These are phyloP conservation scores for Sclerospora graminicola DNA, from an alignment of 352 stramenopile genomes.

Conservation along the genomic window DNA sequence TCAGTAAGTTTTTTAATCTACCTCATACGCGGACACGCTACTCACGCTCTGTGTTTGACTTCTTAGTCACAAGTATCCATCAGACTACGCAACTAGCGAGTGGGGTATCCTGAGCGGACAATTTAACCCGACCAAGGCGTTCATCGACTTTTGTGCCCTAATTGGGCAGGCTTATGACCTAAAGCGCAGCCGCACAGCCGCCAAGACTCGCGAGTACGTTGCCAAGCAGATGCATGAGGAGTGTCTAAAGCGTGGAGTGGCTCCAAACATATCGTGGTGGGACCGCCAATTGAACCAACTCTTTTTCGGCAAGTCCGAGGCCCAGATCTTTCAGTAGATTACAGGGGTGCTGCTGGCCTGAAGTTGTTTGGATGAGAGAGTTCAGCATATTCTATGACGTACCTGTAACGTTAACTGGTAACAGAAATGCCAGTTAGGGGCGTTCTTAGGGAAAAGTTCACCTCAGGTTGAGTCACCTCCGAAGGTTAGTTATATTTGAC, in stretches of 20 bases:
- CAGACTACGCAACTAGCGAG: slow-evolving; percentile 97
- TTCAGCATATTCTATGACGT: too few species aligned
- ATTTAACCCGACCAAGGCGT: slow-evolving; percentile 97
- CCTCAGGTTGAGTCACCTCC: too few species aligned
- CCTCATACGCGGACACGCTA: background rate
- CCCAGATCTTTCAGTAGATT: slow-evolving; percentile 58
- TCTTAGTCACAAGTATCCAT: slow-evolving; percentile 95
- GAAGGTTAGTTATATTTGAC: too few species aligned
- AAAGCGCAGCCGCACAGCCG: slow-evolving; percentile 88
- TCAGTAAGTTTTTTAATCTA: slow-evolving; percentile 77
- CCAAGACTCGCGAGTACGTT: slow-evolving; percentile 54
- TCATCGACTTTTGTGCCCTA: slow-evolving; percentile 91
- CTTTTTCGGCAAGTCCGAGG: slow-evolving; percentile 74
- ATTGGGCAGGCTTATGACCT: slow-evolving; percentile 93
- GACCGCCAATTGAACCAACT: slow-evolving; percentile 49
- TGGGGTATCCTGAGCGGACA: slow-evolving; percentile 92
- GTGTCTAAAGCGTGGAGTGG: slow-evolving; percentile 36
- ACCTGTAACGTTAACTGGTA: too few species aligned
- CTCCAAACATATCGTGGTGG: slow-evolving; percentile 39
- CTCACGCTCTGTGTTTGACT: slow-evolving; percentile 4
- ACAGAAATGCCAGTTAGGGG: too few species aligned
- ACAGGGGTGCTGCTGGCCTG: too few species aligned
- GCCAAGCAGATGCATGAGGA: slow-evolving; percentile 56
- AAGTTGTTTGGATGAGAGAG: too few species aligned
- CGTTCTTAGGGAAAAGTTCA: too few species aligned